Evolutionary conservation across 2,329 filamentous ascomycete species (phyloP).

Genomic region (Colletotrichum eleusines): DNA sequence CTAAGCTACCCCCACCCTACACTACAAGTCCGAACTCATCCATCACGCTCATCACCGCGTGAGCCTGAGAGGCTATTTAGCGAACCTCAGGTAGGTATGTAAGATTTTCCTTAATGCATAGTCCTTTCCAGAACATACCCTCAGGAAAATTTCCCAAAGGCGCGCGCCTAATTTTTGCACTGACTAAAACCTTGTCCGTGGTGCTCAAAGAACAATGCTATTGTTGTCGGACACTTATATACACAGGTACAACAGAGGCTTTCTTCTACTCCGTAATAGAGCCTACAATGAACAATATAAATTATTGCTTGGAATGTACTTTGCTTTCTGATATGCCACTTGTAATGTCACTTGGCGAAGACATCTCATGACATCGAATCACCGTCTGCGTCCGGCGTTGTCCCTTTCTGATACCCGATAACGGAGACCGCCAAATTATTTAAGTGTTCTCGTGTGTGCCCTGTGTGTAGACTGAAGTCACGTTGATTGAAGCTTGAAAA

Average conservation of each 20-base stretch:
- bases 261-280: not conserved
- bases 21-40: not conserved
- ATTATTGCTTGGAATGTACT: accelerated
- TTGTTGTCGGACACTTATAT: too few species aligned
- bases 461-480: too few species aligned
- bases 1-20: not conserved
- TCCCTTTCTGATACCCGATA: too few species aligned
- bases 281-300: not conserved
- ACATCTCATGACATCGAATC: not conserved
- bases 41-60: not conserved
- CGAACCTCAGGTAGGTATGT: not conserved
- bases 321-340: not conserved
- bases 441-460: not conserved
- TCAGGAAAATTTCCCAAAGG: not conserved
- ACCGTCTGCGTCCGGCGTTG: not conserved
- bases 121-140: not conserved
- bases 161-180: too few species aligned
- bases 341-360: not conserved
- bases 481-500: not conserved
- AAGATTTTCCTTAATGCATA: too few species aligned
- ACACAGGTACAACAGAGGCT: not conserved
- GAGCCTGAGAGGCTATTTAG: not conserved
- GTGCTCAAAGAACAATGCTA: not conserved
- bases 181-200: not conserved
- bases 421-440: not conserved